Conservation (phyloP, 495 filamentous ascomycete species). For the Podospora bellae-mahoneyi region DNA sequence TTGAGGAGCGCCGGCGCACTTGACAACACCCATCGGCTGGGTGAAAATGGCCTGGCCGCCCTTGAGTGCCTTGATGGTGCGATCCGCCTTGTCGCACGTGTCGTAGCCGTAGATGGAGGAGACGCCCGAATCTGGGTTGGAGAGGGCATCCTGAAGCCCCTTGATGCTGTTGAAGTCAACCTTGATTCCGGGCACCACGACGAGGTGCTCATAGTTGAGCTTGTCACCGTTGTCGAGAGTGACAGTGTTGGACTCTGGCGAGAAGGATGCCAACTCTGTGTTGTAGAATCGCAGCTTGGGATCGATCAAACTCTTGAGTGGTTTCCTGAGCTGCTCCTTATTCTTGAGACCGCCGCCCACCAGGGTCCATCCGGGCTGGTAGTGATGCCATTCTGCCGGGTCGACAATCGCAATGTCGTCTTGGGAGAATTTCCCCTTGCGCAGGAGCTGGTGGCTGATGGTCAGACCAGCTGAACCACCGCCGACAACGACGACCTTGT, state of each 20-base stretch:
- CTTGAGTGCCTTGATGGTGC: constrained; percentile 51
- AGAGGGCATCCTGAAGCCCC: constrained; percentile 59
- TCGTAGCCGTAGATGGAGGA: constrained; percentile 66
- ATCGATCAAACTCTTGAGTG: constrained; percentile 52
- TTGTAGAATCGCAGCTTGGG: constrained; percentile 62
- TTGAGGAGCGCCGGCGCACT: constrained; percentile 68
- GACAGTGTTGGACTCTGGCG: constrained; percentile 56
- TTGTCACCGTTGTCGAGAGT: constrained; percentile 57
- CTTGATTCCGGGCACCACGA: constrained; percentile 61
- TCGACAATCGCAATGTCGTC: constrained; percentile 67
- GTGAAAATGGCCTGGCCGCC: constrained; percentile 65
- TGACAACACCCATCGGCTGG: constrained; percentile 61
- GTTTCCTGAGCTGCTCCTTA: constrained; percentile 52
- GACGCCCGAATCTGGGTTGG: constrained; percentile 52
- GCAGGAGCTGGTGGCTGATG: constrained; percentile 61
- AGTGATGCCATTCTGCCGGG: constrained; percentile 62
- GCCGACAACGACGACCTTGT: constrained; percentile 63
- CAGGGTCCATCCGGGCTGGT: constrained; percentile 70
- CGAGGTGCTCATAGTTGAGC: constrained; percentile 60
- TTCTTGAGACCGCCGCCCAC: constrained; percentile 62
- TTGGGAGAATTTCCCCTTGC: constrained; percentile 49
- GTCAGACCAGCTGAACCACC: constrained; percentile 60
- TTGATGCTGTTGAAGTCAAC: constrained; percentile 55
- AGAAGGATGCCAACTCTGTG: constrained; percentile 48
- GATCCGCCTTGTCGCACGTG: constrained; percentile 56